phyloP scores from a whole-genome alignment of 768 basidiomycete species.

The Rhodotorula kratochvilovae region DNA sequence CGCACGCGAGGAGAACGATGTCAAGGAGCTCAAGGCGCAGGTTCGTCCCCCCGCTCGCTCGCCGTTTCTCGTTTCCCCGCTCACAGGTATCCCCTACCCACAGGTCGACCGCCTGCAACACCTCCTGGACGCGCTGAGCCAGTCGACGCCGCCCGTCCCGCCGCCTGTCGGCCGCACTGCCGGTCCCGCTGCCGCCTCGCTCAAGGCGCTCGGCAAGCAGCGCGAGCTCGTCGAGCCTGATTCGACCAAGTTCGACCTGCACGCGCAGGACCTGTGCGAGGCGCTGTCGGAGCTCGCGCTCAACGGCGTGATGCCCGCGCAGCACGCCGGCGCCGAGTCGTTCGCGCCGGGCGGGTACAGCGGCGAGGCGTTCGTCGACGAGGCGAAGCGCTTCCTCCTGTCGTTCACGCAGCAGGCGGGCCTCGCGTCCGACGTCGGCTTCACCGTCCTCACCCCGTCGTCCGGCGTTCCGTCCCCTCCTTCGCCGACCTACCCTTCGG shows the following conservation, averaged over 20 bases:
- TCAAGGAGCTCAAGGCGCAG: conserved; percentile 25
- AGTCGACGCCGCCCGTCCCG: not conserved
- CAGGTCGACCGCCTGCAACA: conserved; percentile 28
- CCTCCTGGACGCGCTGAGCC: conserved; percentile 11
- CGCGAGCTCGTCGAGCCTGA: not conserved
- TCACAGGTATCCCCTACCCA: not conserved
- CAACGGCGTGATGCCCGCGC: conserved; percentile 5
- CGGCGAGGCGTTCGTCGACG: conserved; percentile 18
- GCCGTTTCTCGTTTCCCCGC: not conserved
- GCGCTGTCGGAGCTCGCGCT: conserved; percentile 23
- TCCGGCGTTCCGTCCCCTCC: not conserved
- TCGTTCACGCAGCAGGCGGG: not conserved
- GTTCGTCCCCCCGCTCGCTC: not conserved
- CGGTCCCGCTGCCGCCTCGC: not conserved
- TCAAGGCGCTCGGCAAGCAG: not conserved
- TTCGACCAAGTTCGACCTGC: conserved; percentile 10
- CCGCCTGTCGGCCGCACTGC: not conserved
- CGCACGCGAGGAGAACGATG: conserved; percentile 11
- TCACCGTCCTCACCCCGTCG: conserved; percentile 10
- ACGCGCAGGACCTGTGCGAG: conserved; percentile 16
- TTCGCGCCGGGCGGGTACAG: not conserved
- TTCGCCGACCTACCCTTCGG: not conserved
- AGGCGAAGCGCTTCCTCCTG: conserved; percentile 11
- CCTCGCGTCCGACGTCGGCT: not conserved
- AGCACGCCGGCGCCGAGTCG: conserved; percentile 4